These are phyloP conservation scores for Mortierella sp. DNA, from an alignment of 371 early-diverging fungal genomes.

Conservation along the genomic window DNA sequence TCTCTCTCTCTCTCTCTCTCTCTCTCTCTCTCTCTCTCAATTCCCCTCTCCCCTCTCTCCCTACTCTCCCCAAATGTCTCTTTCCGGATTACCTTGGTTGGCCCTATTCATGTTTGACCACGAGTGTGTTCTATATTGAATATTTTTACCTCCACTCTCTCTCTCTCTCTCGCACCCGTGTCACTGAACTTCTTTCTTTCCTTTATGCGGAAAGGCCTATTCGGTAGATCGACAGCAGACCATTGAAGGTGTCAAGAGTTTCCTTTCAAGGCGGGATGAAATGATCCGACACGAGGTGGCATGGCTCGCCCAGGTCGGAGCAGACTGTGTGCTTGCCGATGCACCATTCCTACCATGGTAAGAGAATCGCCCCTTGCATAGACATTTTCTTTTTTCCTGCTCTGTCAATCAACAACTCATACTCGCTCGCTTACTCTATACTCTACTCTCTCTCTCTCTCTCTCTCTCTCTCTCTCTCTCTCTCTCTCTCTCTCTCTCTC, in stretches of 20 bases:
- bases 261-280: slow-evolving; percentile 58
- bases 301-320: slow-evolving; percentile 61
- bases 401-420: not conserved
- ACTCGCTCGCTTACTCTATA: not conserved
- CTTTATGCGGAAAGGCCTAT: slow-evolving; percentile 56
- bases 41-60: not conserved
- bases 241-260: slow-evolving; percentile 58
- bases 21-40: not conserved
- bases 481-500: not conserved
- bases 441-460: no score
- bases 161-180: no score
- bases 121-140: no score
- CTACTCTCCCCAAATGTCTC: no score
- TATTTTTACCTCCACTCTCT: no score
- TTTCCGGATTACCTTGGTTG: not conserved
- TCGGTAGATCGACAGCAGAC: slow-evolving; percentile 73
- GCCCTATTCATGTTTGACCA: not conserved
- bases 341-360: slow-evolving; percentile 75
- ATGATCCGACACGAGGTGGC: slow-evolving; percentile 59
- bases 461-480: no score
- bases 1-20: not conserved
- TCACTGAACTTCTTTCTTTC: not conserved
- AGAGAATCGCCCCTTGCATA: not conserved
- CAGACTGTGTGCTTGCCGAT: slow-evolving; percentile 75
- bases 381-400: not conserved